A percentile compares a stretch with the other conserved stretches of the same genome.
Evolutionary conservation across 495 filamentous ascomycete species (phyloP).

Genomic region (Penicillium subrubescens): DNA sequence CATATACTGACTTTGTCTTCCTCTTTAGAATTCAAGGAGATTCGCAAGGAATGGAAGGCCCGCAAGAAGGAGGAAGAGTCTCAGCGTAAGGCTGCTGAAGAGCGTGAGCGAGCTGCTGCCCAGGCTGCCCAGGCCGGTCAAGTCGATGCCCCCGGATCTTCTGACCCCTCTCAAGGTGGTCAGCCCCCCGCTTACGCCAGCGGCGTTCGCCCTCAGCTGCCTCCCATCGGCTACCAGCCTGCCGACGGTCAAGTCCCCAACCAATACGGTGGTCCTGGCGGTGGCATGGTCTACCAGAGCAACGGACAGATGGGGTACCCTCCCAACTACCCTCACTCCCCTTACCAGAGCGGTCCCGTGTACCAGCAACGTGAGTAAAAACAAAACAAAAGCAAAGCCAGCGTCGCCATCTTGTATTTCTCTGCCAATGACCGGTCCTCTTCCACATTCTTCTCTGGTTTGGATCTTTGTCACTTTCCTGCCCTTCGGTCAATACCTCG

Average conservation of each 20-base stretch:
- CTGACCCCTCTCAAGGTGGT: conserved; percentile 58
- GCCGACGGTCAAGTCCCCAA: conserved; percentile 62
- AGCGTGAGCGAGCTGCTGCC: conserved; percentile 71
- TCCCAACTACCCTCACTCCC: conserved; percentile 72
- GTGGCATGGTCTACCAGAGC: conserved; percentile 58
- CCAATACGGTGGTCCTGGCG: conserved; percentile 66
- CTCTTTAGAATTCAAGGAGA: conserved; percentile 91
- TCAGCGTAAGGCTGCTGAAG: conserved; percentile 86
- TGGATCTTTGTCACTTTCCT: background rate
- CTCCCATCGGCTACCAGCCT: conserved; percentile 82
- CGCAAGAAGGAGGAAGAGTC: conserved; percentile 99
- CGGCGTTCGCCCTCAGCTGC: conserved; percentile 69
- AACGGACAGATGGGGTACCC: conserved; percentile 72
- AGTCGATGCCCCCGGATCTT: conserved; percentile 55
- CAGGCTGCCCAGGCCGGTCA: conserved; percentile 55
- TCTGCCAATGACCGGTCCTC: conserved; percentile 7
- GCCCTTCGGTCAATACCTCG: conserved; percentile 15
- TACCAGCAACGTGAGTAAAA: conserved; percentile 72
- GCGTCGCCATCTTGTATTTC: conserved; percentile 13
- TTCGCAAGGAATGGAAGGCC: conserved; percentile 98
- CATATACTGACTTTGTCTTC: conserved; percentile 16
- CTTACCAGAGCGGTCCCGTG: conserved; percentile 73
- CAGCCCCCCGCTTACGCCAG: conserved; percentile 60
- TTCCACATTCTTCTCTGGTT: conserved; percentile 4
- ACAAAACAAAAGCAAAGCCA: conserved; percentile 14